phyloP scores from a whole-genome alignment of 73 alveolate genomes.

The Paramecium biaurelia region DNA sequence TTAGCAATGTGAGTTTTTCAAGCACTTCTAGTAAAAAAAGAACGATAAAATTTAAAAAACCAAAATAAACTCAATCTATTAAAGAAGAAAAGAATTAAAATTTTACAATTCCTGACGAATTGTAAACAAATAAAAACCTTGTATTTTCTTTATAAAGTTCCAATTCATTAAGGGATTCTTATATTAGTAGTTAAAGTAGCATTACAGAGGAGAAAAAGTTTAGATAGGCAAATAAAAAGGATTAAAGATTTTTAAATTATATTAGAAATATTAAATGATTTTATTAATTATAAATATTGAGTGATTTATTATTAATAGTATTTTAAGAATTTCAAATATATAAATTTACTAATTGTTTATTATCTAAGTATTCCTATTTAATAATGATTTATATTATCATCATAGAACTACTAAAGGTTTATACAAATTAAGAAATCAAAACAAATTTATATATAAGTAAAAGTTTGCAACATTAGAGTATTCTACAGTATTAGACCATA shows the following conservation, averaged over 20 bases:
- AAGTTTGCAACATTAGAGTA: no score
- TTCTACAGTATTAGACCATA: no score
- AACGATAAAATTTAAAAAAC: background rate
- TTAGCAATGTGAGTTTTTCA: conserved; percentile 3
- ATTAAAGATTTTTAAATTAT: background rate
- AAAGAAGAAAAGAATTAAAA: background rate
- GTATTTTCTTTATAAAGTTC: background rate
- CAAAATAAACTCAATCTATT: background rate
- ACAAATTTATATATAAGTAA: background rate
- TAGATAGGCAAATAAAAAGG: conserved; percentile 11
- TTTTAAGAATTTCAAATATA: background rate
- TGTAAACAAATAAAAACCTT: background rate
- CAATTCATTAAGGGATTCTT: background rate
- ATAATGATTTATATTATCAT: no score
- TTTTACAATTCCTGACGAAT: background rate
- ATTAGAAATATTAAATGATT: conserved; percentile 14
- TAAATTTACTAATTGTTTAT: no score
- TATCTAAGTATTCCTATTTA: no score
- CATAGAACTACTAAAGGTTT: background rate
- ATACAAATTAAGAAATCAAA: no score
- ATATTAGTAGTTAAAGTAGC: background rate
- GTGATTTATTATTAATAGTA: background rate
- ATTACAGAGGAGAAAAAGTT: conserved; percentile 8
- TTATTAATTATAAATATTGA: background rate
- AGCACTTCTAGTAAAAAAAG: background rate